Base-by-base conservation (phyloP, 306 rosid genomes). In the Cucumis cinereus region DNA sequence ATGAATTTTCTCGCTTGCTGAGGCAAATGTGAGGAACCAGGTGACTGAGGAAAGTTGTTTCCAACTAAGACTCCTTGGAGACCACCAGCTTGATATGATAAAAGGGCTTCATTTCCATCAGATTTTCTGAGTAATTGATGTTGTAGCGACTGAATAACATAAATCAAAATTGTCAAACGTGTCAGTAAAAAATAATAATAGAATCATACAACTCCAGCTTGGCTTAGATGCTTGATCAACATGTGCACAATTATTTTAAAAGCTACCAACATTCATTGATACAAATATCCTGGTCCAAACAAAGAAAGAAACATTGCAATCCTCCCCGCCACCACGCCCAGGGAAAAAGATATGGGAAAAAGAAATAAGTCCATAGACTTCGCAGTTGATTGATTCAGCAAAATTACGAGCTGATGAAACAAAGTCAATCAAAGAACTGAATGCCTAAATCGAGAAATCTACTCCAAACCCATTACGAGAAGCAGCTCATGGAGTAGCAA, bases 91-190 rank as follows among this genome's bases (percentile, higher is more conserved):
- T 88, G 97, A 84, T 91, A 91, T 61, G 96, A 86, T 77, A 89
- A 61, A 80, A 84, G 78, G 75, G 94, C 79, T 85, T 94, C 98
- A 63, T 81, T 90, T 78, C 96, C 97, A 84, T 91, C 98, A 78
- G 97, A 81, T 82, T 89, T 91, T 85, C 97, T 86, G 56, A 87
- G 90, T 60, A 88, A 84, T 67, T 91, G 96, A 40, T 89, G 96
- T 72, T 88, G 98, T 76, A 90, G 76, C 72, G 92, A 85, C 98
- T 91, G 88, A 83, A 87, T 45, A 26, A 77, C 16, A 43, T 75
- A 41, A 80, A 54, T 71, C 75, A 71, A 22, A 70, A 9, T 45
- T 50, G 59, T 26, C n/a, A 54, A 74, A 63, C 22, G 30, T 43
- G 20, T 15, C 77, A 82, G 36, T 14, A 55, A 40, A 22, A 49